phyloP scores from a whole-genome alignment of 2,329 filamentous ascomycete genomes.

The Colletotrichum brevisporum region DNA sequence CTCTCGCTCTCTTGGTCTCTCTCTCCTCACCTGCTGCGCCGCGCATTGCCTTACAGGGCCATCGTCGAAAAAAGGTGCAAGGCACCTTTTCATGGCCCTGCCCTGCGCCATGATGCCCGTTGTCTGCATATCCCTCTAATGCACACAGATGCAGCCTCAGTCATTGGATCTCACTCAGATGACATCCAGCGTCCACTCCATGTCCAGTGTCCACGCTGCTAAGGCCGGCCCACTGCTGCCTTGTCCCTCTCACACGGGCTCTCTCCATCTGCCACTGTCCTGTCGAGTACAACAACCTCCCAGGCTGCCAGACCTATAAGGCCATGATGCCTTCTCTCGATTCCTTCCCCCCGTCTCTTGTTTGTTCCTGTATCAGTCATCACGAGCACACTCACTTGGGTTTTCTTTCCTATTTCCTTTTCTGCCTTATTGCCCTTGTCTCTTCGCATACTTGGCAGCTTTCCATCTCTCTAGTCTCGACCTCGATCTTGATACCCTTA shows the following conservation, averaged over 20 bases:
- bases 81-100: slow-evolving; percentile 43
- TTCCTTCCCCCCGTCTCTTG: slow-evolving; percentile 43
- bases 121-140: slow-evolving; percentile 42
- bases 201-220: slow-evolving; percentile 18
- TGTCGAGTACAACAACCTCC: slow-evolving; percentile 46
- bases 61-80: slow-evolving; percentile 39
- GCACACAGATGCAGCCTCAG: slow-evolving; percentile 45
- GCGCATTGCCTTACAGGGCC: slow-evolving; percentile 32
- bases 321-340: slow-evolving; percentile 63
- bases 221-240: slow-evolving; percentile 38
- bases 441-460: slow-evolving; percentile 33
- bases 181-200: slow-evolving; percentile 24
- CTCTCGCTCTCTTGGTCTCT: slow-evolving; percentile 11
- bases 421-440: slow-evolving; percentile 44
- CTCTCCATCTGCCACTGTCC: slow-evolving; percentile 45
- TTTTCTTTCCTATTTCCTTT: slow-evolving; percentile 44
- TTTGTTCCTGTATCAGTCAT: slow-evolving; percentile 36
- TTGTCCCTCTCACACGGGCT: slow-evolving; percentile 43
- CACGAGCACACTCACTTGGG: slow-evolving; percentile 43
- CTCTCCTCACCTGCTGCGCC: slow-evolving; percentile 37
- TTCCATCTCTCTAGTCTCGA: slow-evolving; percentile 24
- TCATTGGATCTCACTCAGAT: slow-evolving; percentile 41
- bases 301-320: slow-evolving; percentile 67
- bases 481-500: slow-evolving; percentile 24
- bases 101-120: slow-evolving; percentile 43